Base-by-base conservation (phyloP, 2,329 filamentous ascomycete genomes). In the Didymella pomorum region DNA sequence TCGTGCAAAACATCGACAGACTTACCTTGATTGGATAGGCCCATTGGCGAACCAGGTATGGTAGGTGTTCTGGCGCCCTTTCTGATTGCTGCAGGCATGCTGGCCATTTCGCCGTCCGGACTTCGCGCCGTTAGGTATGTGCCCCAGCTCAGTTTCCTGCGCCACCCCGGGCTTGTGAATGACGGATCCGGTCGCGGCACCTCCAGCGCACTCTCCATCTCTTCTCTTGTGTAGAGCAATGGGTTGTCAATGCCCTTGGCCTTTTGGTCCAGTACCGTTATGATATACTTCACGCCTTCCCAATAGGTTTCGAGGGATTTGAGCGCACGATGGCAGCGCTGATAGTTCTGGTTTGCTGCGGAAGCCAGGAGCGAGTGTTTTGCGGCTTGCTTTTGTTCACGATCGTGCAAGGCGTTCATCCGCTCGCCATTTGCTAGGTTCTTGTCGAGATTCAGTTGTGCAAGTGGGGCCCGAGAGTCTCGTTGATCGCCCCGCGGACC, bases 221-320 rank as follows among this genome's bases (percentile, higher is more conserved):
- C 92, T 71, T 96, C 92, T 14, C 78, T 78, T 0, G 84, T 87
- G 63, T 87, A 88, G 10, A 88, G 72, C 14, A 87, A 73, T 2
- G 86, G 92, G 69, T 96, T 92, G 76, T 89, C 91, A 35, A 94
- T 91, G 0, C 92, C 92, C 73, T 94, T 92, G 14, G 91, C 88
- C 73, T 95, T 95, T 67, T 96, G 92, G 67, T 96, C 91, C 11
- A 96, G 80, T 0, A 92, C 91, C 0, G 91, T 94, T 35, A 96
- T 79, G 37, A 96, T 96, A 72, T 96, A 96, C 56, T 91, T 89
- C 25, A 92, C 89, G 8, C 92, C 92, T 33, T 90, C 90, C 92
- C 92, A 96, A 71, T 95, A 95, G 0, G 84, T 84, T 65, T 95
- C 87, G n/a, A 96, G 81, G 44, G 91, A 88, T 66, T 93, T 87